Evolutionary conservation across 495 filamentous ascomycete genomes (phyloP), one percentile per base, ranked within the genome.

Genomic region (Cladorrhinum samala): DNA sequence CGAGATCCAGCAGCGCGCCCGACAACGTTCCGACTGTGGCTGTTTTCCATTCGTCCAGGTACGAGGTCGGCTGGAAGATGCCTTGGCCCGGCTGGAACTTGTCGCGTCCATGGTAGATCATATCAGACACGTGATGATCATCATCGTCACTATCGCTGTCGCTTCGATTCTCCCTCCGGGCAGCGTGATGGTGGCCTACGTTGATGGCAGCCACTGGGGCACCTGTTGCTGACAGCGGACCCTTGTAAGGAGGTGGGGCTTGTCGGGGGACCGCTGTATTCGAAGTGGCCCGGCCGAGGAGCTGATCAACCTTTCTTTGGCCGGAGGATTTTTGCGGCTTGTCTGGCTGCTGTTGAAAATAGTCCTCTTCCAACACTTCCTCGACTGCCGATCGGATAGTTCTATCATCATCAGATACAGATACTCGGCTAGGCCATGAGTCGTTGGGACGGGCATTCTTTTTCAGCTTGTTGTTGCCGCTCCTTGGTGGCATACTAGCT

Each of bases 11-110:
- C 36, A 80, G 59, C 9, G 70, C 57, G 24, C 76, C 77, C 0
- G 72, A 67, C 30, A 84, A 60, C 7, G 70, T 67, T 36, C 78
- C 81, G 9, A 77, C 69, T 0, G 74, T 76, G 25, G 69, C 78
- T 45, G 74, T 74, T 61, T 72, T 79, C 82, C 82, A 84, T 62
- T 84, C 82, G 46, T 82, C 73, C 9, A 83, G 63, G 38, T 75
- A 75, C 50, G 57, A 58, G 0, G 73, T 70, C 19, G 74, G 69
- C 41, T 71, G 64, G 57, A 77, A 78, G 17, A 75, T 62, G 8
- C 70, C 71, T 41, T 68, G 64, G 47, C 70, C 72, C 16, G 72
- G 69, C 18, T 56, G 57, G 23, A 70, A 53, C 30, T 73, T 71
- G 37, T 76, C 66, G 39, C 66, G 68, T 21, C 67, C 63, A 52